Percentiles rank a stretch among this genome's conserved stretches.
These are phyloP conservation scores for Fagus sylvatica DNA, from an alignment of 306 rosid genomes.

Conservation along the genomic window DNA sequence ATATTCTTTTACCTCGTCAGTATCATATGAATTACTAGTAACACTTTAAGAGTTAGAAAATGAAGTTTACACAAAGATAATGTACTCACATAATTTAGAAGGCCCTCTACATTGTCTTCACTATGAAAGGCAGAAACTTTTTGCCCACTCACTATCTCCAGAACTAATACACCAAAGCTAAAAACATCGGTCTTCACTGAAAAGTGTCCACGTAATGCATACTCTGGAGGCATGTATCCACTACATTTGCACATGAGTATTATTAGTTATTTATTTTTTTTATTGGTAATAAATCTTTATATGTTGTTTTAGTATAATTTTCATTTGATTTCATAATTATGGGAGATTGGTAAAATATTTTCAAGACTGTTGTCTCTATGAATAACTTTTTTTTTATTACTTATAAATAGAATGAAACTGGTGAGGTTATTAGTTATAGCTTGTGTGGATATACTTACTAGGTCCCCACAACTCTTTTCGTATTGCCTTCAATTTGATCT, in stretches of 20 bases:
- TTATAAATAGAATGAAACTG: too few species aligned
- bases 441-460: conserved; percentile 24
- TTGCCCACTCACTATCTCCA: too few species aligned
- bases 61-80: not conserved
- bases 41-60: too few species aligned
- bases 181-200: not conserved
- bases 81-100: too few species aligned
- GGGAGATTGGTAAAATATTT: not conserved
- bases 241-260: conserved; percentile 31
- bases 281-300: too few species aligned
- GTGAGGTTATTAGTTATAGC: not conserved
- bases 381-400: not conserved
- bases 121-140: too few species aligned
- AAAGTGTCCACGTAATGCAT: not conserved
- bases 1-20: too few species aligned
- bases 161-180: too few species aligned
- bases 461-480: conserved; percentile 39
- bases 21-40: too few species aligned
- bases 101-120: too few species aligned
- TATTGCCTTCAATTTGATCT: conserved; percentile 37
- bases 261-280: conserved; percentile 33
- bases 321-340: not conserved
- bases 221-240: too few species aligned
- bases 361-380: not conserved
- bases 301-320: not conserved